Evolutionary conservation across 768 basidiomycete genomes (phyloP).

Genomic region (Lactifluus pinguis): DNA sequence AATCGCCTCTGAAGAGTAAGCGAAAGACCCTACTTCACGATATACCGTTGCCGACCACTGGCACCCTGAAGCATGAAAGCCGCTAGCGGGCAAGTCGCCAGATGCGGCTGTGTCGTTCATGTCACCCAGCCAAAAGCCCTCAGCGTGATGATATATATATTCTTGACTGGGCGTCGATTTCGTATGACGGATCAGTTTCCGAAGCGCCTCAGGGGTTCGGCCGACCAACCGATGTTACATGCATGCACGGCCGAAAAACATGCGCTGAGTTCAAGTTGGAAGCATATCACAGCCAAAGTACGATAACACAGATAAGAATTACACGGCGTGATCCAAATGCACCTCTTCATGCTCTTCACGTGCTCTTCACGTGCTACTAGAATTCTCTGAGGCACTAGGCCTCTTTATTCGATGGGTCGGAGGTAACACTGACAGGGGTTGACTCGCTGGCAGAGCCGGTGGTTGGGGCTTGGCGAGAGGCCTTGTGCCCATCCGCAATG

Average conservation of each 20-base stretch:
- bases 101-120: background rate
- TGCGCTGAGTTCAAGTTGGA: background rate
- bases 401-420: background rate
- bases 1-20: conserved; percentile 51
- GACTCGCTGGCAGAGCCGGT: background rate
- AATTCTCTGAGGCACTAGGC: background rate
- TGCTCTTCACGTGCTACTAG: background rate
- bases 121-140: background rate
- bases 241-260: background rate
- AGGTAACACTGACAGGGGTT: background rate
- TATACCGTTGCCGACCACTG: conserved; percentile 53
- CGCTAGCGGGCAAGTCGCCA: background rate
- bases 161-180: background rate
- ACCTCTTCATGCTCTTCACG: too few species aligned
- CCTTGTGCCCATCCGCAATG: conserved; percentile 58
- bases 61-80: background rate
- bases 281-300: background rate
- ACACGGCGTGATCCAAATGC: background rate
- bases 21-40: conserved; percentile 56
- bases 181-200: background rate
- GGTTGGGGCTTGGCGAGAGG: background rate
- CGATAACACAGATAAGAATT: background rate
- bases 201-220: conserved; percentile 1
- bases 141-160: background rate
- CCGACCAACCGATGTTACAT: background rate